phyloP scores from a whole-genome alignment of 2,329 filamentous ascomycete species.

The Botryotinia narcissicola region DNA sequence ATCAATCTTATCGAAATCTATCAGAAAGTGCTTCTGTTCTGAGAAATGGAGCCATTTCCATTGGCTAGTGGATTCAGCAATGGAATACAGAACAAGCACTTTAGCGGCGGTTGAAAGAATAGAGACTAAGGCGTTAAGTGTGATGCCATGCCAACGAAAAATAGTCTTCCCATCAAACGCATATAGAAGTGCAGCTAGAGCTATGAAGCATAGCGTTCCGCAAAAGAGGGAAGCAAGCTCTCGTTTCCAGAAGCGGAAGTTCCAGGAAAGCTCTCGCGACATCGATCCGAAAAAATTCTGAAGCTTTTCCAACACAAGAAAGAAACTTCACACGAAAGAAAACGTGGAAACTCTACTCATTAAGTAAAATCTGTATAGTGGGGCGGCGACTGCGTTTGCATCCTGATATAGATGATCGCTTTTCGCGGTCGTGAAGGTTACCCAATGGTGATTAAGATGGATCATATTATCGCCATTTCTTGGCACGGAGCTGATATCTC shows the following conservation, averaged over 20 bases:
- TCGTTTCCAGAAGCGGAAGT: background rate
- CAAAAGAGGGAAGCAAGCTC: conserved; percentile 5
- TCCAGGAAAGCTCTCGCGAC: conserved; percentile 12
- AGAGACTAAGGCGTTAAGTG: background rate
- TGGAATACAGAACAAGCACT: conserved; percentile 9
- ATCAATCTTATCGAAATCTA: conserved; percentile 11
- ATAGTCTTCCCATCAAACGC: background rate
- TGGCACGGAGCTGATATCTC: background rate
- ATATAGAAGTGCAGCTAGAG: conserved; percentile 8
- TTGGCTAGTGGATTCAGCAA: conserved; percentile 8
- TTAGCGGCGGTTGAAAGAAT: conserved; percentile 12
- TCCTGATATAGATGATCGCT: background rate
- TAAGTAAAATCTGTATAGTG: background rate
- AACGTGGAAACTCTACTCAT: background rate
- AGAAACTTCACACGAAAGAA: background rate
- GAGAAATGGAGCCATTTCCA: conserved; percentile 14
- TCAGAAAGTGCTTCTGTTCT: background rate
- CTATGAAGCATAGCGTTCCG: conserved; percentile 9
- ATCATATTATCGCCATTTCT: background rate
- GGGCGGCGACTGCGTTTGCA: background rate
- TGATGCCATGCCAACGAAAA: conserved; percentile 9
- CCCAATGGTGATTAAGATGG: background rate
- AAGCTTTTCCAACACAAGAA: background rate
- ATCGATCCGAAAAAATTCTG: background rate
- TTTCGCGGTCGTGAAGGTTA: background rate